These are phyloP conservation scores for Sisymbrium irio DNA, from an alignment of 345 rosid species.

Conservation along the genomic window DNA sequence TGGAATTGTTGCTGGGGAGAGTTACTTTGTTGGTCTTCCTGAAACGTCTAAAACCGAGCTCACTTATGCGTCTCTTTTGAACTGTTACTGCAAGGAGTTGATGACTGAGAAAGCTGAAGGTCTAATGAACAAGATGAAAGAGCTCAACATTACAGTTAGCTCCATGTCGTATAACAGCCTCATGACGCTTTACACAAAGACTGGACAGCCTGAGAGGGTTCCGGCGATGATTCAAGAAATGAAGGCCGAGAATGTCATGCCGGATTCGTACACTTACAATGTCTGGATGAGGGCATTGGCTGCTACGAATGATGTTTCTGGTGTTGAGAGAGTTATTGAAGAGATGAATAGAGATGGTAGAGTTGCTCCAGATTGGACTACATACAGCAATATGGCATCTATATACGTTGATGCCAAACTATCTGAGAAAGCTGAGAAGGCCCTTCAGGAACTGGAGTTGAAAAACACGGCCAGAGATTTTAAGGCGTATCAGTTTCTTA, in stretches of 20 bases:
- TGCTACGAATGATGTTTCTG: slow-evolving; percentile 60
- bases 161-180: slow-evolving; percentile 88
- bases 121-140: slow-evolving; percentile 83
- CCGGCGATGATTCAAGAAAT: slow-evolving; percentile 75
- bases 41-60: slow-evolving; percentile 72
- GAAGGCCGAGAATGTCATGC: slow-evolving; percentile 61
- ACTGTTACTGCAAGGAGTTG: slow-evolving; percentile 83
- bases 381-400: slow-evolving; percentile 84
- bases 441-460: slow-evolving; percentile 79
- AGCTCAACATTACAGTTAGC: slow-evolving; percentile 61
- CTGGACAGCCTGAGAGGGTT: slow-evolving; percentile 57
- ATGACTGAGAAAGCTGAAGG: slow-evolving; percentile 82
- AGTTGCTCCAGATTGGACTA: slow-evolving; percentile 86
- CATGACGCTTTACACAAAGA: slow-evolving; percentile 82
- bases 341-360: slow-evolving; percentile 90
- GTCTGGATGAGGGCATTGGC: slow-evolving; percentile 97
- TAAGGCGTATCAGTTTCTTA: slow-evolving; percentile 73
- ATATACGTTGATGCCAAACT: slow-evolving; percentile 69
- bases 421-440: slow-evolving; percentile 69
- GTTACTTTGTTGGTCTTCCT: slow-evolving; percentile 74
- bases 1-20: slow-evolving; percentile 78
- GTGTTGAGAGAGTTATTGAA: slow-evolving; percentile 79
- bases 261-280: slow-evolving; percentile 69
- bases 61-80: slow-evolving; percentile 77
- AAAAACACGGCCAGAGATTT: slow-evolving; percentile 48